phyloP scores from a whole-genome alignment of 805 yeast genomes.

The Starmerella sp. region DNA sequence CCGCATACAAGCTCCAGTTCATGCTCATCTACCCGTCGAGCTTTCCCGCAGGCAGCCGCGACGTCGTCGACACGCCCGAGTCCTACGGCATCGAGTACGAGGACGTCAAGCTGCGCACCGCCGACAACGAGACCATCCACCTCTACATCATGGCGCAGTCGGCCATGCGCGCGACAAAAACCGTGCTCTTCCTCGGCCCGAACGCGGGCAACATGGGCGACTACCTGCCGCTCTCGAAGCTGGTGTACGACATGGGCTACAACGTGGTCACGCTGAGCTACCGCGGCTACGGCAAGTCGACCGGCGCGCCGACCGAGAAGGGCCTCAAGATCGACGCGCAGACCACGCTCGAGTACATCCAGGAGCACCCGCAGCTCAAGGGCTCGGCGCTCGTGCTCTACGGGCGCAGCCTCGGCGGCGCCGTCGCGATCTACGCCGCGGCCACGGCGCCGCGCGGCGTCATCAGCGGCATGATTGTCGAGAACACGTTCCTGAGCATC shows the following conservation, averaged over 20 bases:
- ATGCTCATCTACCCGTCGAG: slow-evolving; percentile 72
- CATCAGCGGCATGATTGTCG: slow-evolving; percentile 60
- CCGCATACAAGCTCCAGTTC: slow-evolving; percentile 36
- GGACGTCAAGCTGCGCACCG: slow-evolving; percentile 46
- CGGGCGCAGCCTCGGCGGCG: slow-evolving; percentile 92
- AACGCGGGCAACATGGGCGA: slow-evolving; percentile 96
- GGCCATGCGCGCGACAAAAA: slow-evolving; percentile 38
- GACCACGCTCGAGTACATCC: slow-evolving; percentile 51
- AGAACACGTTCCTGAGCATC: slow-evolving; percentile 74
- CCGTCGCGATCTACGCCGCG: slow-evolving; percentile 77
- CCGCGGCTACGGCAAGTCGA: slow-evolving; percentile 78
- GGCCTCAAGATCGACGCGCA: slow-evolving; percentile 81
- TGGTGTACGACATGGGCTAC: slow-evolving; percentile 54
- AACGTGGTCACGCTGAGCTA: slow-evolving; percentile 80
- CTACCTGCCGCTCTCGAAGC: slow-evolving; percentile 65
- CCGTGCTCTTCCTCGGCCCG: slow-evolving; percentile 72
- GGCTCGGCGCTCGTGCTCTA: slow-evolving; percentile 52
- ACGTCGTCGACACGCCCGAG: slow-evolving; percentile 65
- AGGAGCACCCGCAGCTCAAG: slow-evolving; percentile 41
- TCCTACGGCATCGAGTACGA: slow-evolving; percentile 56
- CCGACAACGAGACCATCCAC: slow-evolving; percentile 59
- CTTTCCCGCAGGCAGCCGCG: slow-evolving; percentile 60
- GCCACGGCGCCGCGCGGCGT: slow-evolving; percentile 36
- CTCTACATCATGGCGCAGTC: slow-evolving; percentile 40
- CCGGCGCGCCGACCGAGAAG: slow-evolving; percentile 62